Evolutionary conservation across 2,329 filamentous ascomycete species (phyloP), one percentile per base, ranked within the genome.

Genomic region (Ophiocordyceps camponoti-floridani): DNA sequence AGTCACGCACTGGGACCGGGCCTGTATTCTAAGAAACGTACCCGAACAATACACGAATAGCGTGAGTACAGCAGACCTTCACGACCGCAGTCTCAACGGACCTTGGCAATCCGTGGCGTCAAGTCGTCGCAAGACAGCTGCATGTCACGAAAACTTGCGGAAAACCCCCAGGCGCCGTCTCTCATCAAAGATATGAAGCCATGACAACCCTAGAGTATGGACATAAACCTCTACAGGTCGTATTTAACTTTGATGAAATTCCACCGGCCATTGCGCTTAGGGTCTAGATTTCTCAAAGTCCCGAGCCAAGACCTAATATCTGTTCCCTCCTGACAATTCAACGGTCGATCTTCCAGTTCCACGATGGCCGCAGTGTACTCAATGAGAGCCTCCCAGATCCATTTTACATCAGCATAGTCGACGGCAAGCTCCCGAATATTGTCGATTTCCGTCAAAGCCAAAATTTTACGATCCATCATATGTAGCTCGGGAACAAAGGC

Each of bases 1-100:
- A 94, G 63, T 93, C 84, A 14, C 94, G 93, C 65, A 94, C 86
- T 60, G 88, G 89, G n/a, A 73, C 94, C 43, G 86, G 86, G 27
- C 83, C 88, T 43, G 83, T 85, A 43, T 94, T 95, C 58, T 94
- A 47, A 33, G 26, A 13, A n/a, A n/a, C n/a, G n/a, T n/a, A n/a
- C n/a, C n/a, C n/a, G n/a, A n/a, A n/a, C n/a, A n/a, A n/a, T n/a
- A n/a, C n/a, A n/a, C n/a, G n/a, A n/a, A n/a, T n/a, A n/a, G n/a
- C n/a, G n/a, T n/a, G n/a, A n/a, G n/a, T n/a, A n/a, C n/a, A n/a
- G n/a, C n/a, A n/a, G n/a, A n/a, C n/a, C n/a, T n/a, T n/a, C n/a
- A n/a, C n/a, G n/a, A n/a, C n/a, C n/a, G n/a, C n/a, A n/a, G n/a
- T n/a, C n/a, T n/a, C n/a, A n/a, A n/a, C n/a, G n/a, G n/a, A n/a